Conservation (phyloP, 2,329 filamentous ascomycete species). For the Neopestalotiopsis sp. region DNA sequence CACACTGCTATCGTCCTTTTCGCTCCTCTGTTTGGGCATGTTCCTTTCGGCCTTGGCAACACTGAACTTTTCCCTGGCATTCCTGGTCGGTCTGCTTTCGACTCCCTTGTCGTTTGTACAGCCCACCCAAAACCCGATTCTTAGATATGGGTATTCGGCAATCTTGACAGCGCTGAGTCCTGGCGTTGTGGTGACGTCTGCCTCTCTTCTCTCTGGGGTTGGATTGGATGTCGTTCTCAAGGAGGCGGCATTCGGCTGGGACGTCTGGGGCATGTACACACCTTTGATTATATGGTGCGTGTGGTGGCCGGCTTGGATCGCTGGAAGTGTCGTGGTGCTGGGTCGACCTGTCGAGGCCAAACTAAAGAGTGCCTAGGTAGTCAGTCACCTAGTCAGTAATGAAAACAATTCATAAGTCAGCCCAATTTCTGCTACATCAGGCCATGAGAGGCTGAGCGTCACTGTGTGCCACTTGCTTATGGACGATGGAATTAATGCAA, state of each 20-base stretch:
- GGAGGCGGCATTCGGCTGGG: slow-evolving; percentile 84
- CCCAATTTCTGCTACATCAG: not conserved
- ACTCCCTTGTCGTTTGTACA: slow-evolving; percentile 78
- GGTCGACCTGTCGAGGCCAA: slow-evolving; percentile 35
- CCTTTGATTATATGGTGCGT: slow-evolving; percentile 91
- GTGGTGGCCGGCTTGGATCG: slow-evolving; percentile 93
- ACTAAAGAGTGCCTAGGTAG: slow-evolving; percentile 10
- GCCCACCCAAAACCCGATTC: slow-evolving; percentile 46
- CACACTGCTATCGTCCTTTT: slow-evolving; percentile 85
- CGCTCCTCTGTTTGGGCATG: slow-evolving; percentile 89
- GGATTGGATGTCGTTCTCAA: slow-evolving; percentile 56
- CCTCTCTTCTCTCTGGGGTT: slow-evolving; percentile 45
- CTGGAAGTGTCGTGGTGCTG: slow-evolving; percentile 62
- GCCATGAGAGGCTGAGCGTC: too few species aligned
- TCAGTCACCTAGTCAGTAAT: not conserved
- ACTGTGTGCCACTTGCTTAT: too few species aligned
- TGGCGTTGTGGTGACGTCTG: slow-evolving; percentile 54
- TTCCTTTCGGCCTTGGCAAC: slow-evolving; percentile 92
- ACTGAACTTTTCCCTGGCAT: slow-evolving; percentile 90
- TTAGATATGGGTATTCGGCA: slow-evolving; percentile 48
- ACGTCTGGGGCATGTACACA: slow-evolving; percentile 88
- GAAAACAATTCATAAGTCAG: not conserved
- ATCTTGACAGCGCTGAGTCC: slow-evolving; percentile 68
- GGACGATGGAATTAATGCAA: not conserved
- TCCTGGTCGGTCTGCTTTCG: slow-evolving; percentile 81